Conservation (phyloP, 352 stramenopile species). For the Globisporangium abappressorium region DNA sequence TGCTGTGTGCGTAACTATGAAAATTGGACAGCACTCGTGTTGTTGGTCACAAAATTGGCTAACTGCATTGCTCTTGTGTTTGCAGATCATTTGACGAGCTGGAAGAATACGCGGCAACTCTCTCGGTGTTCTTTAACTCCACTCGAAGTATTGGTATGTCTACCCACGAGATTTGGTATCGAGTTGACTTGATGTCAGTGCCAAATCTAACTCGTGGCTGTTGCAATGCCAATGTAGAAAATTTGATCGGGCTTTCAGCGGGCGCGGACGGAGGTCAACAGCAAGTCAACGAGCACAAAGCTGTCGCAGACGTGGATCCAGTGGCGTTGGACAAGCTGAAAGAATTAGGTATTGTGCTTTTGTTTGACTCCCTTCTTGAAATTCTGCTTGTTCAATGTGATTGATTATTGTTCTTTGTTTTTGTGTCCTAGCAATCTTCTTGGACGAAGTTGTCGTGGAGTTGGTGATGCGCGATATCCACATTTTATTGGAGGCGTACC, state of each 20-base stretch:
- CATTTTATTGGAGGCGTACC: conserved; percentile 58
- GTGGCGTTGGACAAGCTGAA: conserved; percentile 41
- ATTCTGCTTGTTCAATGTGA: neutral
- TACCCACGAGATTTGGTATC: too few relatives aligned
- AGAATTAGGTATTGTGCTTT: conserved; percentile 43
- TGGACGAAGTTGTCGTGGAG: conserved; percentile 79
- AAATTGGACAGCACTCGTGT: neutral
- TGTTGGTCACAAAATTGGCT: neutral
- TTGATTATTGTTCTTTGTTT: conserved; percentile 3
- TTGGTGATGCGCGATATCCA: conserved; percentile 77
- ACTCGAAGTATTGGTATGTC: conserved; percentile 57
- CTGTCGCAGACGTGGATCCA: conserved; percentile 22
- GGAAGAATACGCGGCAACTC: conserved; percentile 66
- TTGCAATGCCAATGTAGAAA: conserved; percentile 28
- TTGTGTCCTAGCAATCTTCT: conserved; percentile 47
- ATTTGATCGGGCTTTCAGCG: conserved; percentile 48
- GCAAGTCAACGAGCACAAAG: conserved; percentile 44
- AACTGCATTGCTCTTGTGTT: conserved; percentile 6
- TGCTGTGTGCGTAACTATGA: conserved; percentile 33
- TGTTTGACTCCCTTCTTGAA: neutral
- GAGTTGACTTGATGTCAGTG: too few relatives aligned
- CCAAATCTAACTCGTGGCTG: neutral
- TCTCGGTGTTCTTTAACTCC: conserved; percentile 74
- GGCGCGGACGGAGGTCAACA: conserved; percentile 54
- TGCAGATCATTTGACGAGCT: conserved; percentile 51